Evolutionary conservation across 2,329 filamentous ascomycete genomes (phyloP).

Genomic region (Nemania bipapillata): DNA sequence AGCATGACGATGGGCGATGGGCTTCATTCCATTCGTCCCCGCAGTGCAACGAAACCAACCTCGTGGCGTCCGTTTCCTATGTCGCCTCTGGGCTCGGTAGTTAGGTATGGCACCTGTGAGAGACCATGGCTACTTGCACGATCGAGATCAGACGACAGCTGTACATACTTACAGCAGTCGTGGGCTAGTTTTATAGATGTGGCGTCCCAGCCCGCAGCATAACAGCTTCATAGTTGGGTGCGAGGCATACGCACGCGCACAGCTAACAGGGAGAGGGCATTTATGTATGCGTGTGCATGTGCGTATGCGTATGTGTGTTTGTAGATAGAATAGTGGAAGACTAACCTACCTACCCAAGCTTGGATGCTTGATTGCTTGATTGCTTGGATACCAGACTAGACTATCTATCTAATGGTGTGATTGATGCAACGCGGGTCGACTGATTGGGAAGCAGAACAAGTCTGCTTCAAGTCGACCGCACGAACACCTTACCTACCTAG

Average conservation of each 20-base stretch:
- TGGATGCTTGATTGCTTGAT: too few species aligned
- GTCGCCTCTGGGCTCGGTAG: slow-evolving; percentile 19
- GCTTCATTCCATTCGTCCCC: slow-evolving; percentile 34
- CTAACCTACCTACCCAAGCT: too few species aligned
- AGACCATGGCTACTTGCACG: slow-evolving; percentile 15
- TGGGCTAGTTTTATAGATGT: background rate
- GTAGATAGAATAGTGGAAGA: too few species aligned
- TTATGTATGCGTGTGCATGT: too few species aligned
- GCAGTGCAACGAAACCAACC: slow-evolving; percentile 29
- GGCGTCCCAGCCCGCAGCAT: slow-evolving; percentile 14
- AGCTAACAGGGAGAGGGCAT: background rate
- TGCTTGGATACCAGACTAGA: too few species aligned
- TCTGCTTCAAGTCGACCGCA: slow-evolving; percentile 29
- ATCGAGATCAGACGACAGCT: slow-evolving; percentile 24
- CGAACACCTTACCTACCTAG: background rate
- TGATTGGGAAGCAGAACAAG: slow-evolving; percentile 23
- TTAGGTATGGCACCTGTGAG: background rate
- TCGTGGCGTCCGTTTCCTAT: slow-evolving; percentile 29
- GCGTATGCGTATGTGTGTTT: background rate
- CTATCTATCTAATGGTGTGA: slow-evolving; percentile 4
- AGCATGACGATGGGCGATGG: background rate
- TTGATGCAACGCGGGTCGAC: slow-evolving; percentile 34
- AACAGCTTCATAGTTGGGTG: background rate
- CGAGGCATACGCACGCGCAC: background rate
- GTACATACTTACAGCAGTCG: background rate